phyloP scores from a whole-genome alignment of 352 stramenopile genomes.

The Phytophthora syringae region DNA sequence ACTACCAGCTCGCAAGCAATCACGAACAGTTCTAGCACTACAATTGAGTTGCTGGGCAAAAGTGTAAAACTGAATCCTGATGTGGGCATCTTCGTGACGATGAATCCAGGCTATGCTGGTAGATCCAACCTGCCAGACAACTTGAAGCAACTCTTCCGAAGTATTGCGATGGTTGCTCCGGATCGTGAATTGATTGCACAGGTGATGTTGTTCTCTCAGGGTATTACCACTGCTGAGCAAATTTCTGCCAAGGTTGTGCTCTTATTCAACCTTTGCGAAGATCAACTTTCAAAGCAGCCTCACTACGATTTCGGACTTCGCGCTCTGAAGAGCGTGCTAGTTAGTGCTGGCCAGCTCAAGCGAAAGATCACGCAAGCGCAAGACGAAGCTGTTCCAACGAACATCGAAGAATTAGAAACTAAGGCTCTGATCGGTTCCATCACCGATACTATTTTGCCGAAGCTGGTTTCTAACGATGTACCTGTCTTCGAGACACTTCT shows the following conservation, averaged over 20 bases:
- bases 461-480: constrained; percentile 98
- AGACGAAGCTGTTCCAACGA: constrained; percentile 33
- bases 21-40: constrained; percentile 35
- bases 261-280: constrained; percentile 98
- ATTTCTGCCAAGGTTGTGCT: constrained; percentile 98
- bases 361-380: constrained; percentile 84
- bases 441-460: constrained; percentile 99
- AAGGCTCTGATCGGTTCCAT: constrained; percentile 97
- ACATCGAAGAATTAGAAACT: constrained; percentile 89
- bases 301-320: constrained; percentile 99
- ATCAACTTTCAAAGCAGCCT: constrained; percentile 98
- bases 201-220: constrained; percentile 99
- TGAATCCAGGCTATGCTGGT: constrained; percentile 99
- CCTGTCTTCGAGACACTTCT: constrained; percentile 97
- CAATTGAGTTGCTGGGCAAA: constrained; percentile 97
- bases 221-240: constrained; percentile 98
- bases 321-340: constrained; percentile 99
- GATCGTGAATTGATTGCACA: constrained; percentile 99
- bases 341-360: constrained; percentile 98
- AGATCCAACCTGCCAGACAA: constrained; percentile 97
- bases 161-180: constrained; percentile 99
- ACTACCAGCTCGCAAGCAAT: constrained; percentile 33
- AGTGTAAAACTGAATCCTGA: constrained; percentile 96
- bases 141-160: constrained; percentile 99
- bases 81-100: constrained; percentile 99